These are phyloP conservation scores for Yarrowia keelungensis DNA, from an alignment of 805 yeast genomes.

Conservation along the genomic window DNA sequence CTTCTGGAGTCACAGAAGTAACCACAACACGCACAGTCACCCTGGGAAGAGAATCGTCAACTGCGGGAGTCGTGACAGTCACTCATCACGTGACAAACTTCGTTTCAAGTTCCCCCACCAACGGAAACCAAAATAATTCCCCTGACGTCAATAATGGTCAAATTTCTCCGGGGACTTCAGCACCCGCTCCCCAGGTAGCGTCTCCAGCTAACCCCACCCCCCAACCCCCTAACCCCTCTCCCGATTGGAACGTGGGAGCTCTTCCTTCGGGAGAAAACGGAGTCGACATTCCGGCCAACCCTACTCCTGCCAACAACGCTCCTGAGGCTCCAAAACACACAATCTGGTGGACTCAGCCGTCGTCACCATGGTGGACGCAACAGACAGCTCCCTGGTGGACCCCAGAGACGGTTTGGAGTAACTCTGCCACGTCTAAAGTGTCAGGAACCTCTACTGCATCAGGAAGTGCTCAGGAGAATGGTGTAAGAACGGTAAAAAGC, in stretches of 20 bases:
- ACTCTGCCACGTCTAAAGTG: neutral
- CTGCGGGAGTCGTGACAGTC: neutral
- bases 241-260: constrained; percentile 10
- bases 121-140: too few relatives aligned
- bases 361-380: constrained; percentile 22
- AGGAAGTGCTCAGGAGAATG: neutral
- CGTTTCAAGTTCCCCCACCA: neutral
- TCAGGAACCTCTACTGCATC: neutral
- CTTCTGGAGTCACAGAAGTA: neutral
- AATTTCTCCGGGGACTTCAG: too few relatives aligned
- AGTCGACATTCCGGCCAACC: neutral
- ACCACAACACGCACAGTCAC: constrained; percentile 1
- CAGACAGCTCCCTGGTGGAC: constrained; percentile 24
- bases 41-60: neutral
- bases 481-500: too few relatives aligned
- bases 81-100: neutral
- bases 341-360: constrained; percentile 23
- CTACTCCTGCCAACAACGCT: neutral
- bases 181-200: too few relatives aligned
- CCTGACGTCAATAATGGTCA: too few relatives aligned
- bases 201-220: too few relatives aligned
- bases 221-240: neutral
- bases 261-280: neutral
- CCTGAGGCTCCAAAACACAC: neutral
- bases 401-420: neutral